Evolutionary conservation across 1,139 yeast genomes (phyloP), one percentile per base, ranked within the genome.

Genomic region (Casaregolazyma suthepensis): DNA sequence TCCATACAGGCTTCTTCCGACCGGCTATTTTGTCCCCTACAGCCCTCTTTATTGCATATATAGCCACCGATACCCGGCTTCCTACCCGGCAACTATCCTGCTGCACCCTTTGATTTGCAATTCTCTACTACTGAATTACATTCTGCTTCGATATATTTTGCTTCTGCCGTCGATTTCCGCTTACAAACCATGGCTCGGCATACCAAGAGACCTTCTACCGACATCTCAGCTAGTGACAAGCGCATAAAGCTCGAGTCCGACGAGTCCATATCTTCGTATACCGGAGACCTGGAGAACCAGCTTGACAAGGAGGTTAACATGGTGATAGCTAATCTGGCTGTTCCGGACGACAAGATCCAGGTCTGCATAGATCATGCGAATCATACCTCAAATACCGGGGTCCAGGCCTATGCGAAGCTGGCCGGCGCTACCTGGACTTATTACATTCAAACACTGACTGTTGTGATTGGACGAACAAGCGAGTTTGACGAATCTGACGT

Each of bases 361-460:
- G 85, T 80, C 6, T 76, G 83, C 15, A 69, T 68, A 23, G 75
- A 70, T 23, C 78, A 74, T 60, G 73, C 83, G 13, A 93, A 93
- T 69, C 89, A 85, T 50, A 85, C 87, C 62, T 74, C 81, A 55
- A 91, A 88, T 56, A 80, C 88, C 38, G 96, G 89, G 66, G 93
- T 93, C 18, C 96, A 90, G 71, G 98, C 98, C 0, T 93, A 91
- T 68, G 98, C 97, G 45, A 91, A 91, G 68, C 85, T 91, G 50
- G 91, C 97, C 0, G 98, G 98, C n/a, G 76, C 78, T 45, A 83
- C 81, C 63, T 93, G 99, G 98, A 91, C 98, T 1, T 93, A 79
- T 67, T 93, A 90, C 66, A 97, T 93, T 50, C 89, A 90, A 66
- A 77, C 83, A n/a, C 74, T 93, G 54, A 79, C 79, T 17, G 80